Evolutionary conservation across 2,329 filamentous ascomycete genomes (phyloP).

Genomic region (Colletotrichum chlorophyti): DNA sequence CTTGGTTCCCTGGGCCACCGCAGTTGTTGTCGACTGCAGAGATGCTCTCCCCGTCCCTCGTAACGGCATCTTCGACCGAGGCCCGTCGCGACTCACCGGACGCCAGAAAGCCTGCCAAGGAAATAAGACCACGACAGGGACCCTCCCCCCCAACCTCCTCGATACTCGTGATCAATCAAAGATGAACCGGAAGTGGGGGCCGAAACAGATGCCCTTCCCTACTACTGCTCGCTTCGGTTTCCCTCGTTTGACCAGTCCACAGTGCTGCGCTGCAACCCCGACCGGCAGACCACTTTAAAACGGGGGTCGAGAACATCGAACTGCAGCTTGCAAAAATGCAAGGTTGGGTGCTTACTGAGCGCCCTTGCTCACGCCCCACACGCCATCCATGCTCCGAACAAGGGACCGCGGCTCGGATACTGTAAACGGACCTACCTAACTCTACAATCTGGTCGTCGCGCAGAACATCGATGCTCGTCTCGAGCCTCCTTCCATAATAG

Average conservation of each 20-base stretch:
- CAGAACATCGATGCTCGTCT: too few species aligned
- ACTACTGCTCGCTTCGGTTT: constrained; percentile 1
- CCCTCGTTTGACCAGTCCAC: background rate
- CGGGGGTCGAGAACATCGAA: background rate
- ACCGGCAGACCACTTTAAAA: constrained; percentile 2
- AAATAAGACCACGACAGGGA: too few species aligned
- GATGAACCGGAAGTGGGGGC: background rate
- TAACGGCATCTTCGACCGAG: too few species aligned
- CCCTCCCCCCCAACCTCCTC: constrained; percentile 6
- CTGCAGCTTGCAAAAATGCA: background rate
- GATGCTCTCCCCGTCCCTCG: too few species aligned
- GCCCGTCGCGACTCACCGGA: too few species aligned
- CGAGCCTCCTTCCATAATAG: too few species aligned
- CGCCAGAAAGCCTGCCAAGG: too few species aligned
- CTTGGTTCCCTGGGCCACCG: too few species aligned
- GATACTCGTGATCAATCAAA: background rate
- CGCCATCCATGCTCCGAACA: background rate
- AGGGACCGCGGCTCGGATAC: background rate
- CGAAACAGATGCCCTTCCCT: background rate
- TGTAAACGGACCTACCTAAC: background rate
- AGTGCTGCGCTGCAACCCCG: constrained; percentile 5
- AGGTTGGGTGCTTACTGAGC: constrained; percentile 15
- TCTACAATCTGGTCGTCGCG: too few species aligned
- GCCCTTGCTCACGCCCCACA: too few species aligned
- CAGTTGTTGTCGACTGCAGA: too few species aligned